Evolutionary conservation across 2,329 filamentous ascomycete genomes (phyloP).

Genomic region (Pseudogymnoascus sp.): DNA sequence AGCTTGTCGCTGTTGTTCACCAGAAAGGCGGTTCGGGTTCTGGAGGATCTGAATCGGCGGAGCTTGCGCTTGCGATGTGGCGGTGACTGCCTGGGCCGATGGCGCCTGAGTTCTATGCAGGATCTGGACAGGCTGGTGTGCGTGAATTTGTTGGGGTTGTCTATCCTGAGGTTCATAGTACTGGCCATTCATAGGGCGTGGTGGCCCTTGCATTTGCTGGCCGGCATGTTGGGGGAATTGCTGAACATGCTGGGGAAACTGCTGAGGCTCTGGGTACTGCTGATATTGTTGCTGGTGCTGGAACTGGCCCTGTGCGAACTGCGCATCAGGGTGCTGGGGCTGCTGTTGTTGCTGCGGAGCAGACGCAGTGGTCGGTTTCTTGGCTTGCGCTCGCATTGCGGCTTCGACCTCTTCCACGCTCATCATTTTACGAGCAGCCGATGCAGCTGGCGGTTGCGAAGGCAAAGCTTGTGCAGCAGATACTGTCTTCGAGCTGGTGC

Average conservation of each 20-base stretch:
- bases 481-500: constrained; percentile 54
- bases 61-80: constrained; percentile 38
- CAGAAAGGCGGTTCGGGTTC: constrained; percentile 62
- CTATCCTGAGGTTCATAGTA: constrained; percentile 3
- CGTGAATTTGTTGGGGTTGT: constrained; percentile 8
- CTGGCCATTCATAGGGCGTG: constrained; percentile 18
- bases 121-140: constrained; percentile 20
- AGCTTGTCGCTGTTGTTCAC: constrained; percentile 36
- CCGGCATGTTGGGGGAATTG: constrained; percentile 24
- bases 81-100: constrained; percentile 23
- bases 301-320: constrained; percentile 27
- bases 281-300: constrained; percentile 20
- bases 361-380: constrained; percentile 37
- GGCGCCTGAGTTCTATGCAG: constrained; percentile 19
- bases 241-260: constrained; percentile 25
- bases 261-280: constrained; percentile 21
- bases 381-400: constrained; percentile 69
- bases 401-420: constrained; percentile 96
- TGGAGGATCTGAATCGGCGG: constrained; percentile 71
- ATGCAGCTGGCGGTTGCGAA: constrained; percentile 26
- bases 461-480: constrained; percentile 20
- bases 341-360: constrained; percentile 23
- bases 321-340: constrained; percentile 15
- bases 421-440: constrained; percentile 68
- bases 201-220: constrained; percentile 21